phyloP scores from a whole-genome alignment of 1,284 basidiomycete species.

The Porphyrellus sp. region DNA sequence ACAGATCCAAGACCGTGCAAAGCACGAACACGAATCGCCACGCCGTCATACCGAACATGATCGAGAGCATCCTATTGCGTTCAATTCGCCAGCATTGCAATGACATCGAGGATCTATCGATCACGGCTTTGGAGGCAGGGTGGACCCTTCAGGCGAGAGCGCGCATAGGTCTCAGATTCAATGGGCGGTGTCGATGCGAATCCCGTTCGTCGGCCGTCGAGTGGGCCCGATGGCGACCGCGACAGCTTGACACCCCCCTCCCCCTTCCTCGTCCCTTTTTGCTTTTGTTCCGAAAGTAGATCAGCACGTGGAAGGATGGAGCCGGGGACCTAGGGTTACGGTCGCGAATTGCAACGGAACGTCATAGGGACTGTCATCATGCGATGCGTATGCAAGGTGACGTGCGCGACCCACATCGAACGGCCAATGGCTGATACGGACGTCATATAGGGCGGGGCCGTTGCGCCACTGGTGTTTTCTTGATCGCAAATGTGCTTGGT shows the following conservation, averaged over 20 bases:
- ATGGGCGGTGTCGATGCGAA: background rate
- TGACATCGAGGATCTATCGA: background rate
- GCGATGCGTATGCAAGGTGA: background rate
- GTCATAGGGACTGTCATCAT: background rate
- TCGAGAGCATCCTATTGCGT: background rate
- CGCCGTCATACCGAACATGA: background rate
- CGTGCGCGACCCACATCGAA: background rate
- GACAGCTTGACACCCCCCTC: background rate
- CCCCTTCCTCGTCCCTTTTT: no score
- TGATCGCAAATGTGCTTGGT: background rate
- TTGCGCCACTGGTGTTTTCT: background rate
- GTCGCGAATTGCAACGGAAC: background rate
- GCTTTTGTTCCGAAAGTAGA: background rate
- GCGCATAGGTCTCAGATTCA: no score
- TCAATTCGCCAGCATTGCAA: background rate
- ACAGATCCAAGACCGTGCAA: no score
- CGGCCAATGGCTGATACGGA: background rate
- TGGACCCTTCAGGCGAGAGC: background rate
- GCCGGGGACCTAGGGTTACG: constrained; percentile 1
- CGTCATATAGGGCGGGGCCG: no score
- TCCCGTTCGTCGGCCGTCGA: background rate
- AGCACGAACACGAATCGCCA: background rate
- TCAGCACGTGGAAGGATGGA: background rate
- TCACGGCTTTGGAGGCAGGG: background rate
- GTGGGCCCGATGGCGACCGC: background rate